Base-by-base conservation (phyloP, 768 basidiomycete species). In the Suillus occidentalis region DNA sequence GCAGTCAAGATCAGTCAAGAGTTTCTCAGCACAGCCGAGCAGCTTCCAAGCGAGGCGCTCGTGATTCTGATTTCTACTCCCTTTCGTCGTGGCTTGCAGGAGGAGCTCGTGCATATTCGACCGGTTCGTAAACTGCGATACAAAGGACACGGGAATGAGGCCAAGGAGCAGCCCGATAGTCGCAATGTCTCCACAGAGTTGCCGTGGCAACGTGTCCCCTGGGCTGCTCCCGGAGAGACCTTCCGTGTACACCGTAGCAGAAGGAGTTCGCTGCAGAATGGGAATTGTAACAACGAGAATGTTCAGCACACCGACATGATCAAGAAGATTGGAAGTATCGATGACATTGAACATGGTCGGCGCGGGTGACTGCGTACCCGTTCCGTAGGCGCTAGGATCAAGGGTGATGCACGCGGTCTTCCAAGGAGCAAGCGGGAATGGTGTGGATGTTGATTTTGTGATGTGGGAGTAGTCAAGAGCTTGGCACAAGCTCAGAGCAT, bases 401-500 rank as follows among this genome's bases (percentile, higher is more conserved):
- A 76, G 66, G 5, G 64, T 57, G 49, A 77, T 72, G 10, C 47
- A 66, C 12, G 72, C 65, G 7, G 52, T 45, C 31, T 57, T 70
- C 76, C 76, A 78, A 0, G 70, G 71, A 4, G 69, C 68, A 39
- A 25, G n/a, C 61, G 42, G 40, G 37, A 74, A 47, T 4, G 71
- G 69, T 12, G 72, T 78, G 58, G 40, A 49, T 13, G 65, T 45
- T 28, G 6, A 39, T 5, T 65, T 60, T 0, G 9, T 64, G 16
- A 60, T 58, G n/a, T 66, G 64, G 47, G 63, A 55, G 60, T 68
- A 63, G 1, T 47, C 31, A 47, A 76, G 62, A 10, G 75, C 76
- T 13, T 68, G 68, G 50, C 75, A 77, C 14, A 78, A 60, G 66
- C 66, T 69, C 52, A 75, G 47, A 16, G 65, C 75, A 2, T 76